A percentile compares a stretch with the other conserved stretches of the same genome.
Evolutionary conservation across 768 basidiomycete species (phyloP).

Genomic region (Paxillus ammoniavirescens): DNA sequence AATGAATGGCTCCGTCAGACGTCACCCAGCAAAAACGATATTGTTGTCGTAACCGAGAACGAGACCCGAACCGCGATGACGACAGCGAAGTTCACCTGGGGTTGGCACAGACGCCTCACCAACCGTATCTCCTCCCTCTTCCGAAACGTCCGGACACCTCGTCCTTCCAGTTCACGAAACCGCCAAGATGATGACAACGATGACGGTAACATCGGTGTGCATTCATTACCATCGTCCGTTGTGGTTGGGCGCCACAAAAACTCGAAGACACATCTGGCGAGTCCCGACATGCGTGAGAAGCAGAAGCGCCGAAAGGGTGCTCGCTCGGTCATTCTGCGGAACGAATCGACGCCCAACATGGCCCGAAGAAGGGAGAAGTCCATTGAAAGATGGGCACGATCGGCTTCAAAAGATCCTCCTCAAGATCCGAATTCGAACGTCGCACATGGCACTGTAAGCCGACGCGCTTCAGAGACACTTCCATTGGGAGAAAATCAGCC

Average conservation of each 20-base stretch:
- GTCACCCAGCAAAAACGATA: conserved; percentile 45
- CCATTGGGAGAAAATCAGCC: conserved; percentile 16
- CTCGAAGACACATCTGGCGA: conserved; percentile 11
- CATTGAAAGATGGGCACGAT: conserved; percentile 34
- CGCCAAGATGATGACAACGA: conserved; percentile 19
- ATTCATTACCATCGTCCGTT: conserved; percentile 29
- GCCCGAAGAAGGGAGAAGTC: conserved; percentile 28
- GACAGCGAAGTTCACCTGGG: conserved; percentile 59
- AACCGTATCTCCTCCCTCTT: conserved; percentile 50
- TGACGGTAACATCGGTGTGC: conserved; percentile 26
- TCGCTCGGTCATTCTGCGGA: conserved; percentile 18
- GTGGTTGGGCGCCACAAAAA: conserved; percentile 27
- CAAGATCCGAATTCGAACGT: conserved; percentile 16
- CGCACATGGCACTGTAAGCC: conserved; percentile 5
- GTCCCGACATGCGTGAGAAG: conserved; percentile 23
- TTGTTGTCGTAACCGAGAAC: conserved; percentile 64
- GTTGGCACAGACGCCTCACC: conserved; percentile 45
- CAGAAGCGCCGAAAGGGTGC: conserved; percentile 22
- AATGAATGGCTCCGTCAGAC: conserved; percentile 70
- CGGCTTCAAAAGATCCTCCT: conserved; percentile 20
- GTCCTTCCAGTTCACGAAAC: conserved; percentile 11
- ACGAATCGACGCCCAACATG: conserved; percentile 22
- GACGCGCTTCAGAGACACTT: conserved; percentile 34
- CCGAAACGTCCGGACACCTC: conserved; percentile 37
- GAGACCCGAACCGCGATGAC: conserved; percentile 79